A percentile compares a stretch with the other conserved stretches of the same genome.
Evolutionary conservation across 371 early-diverging fungal species (phyloP).

Genomic region (Mortierella sp.): DNA sequence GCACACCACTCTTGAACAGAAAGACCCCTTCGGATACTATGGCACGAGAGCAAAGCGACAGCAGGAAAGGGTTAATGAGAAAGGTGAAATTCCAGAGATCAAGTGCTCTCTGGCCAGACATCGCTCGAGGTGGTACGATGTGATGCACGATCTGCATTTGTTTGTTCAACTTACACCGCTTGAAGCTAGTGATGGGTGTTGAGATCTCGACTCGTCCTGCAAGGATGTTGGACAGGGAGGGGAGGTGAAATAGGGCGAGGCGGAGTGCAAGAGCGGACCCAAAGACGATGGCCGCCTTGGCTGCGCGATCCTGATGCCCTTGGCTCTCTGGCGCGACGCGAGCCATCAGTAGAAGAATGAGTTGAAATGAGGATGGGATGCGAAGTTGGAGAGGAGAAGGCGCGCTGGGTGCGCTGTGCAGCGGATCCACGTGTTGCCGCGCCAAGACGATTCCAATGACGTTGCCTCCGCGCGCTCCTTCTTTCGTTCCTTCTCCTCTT

Average conservation of each 20-base stretch:
- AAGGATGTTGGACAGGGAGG: conserved; percentile 57
- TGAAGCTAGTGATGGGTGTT: conserved; percentile 89
- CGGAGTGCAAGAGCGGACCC: conserved; percentile 54
- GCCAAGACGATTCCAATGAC: too few relatives aligned
- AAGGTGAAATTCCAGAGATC: too few relatives aligned
- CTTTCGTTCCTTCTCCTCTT: background rate
- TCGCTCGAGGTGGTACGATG: too few relatives aligned
- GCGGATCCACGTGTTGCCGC: too few relatives aligned
- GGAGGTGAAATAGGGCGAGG: conserved; percentile 60
- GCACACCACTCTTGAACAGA: conserved; percentile 76
- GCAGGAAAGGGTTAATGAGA: background rate
- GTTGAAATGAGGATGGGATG: background rate
- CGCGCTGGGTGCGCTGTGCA: too few relatives aligned
- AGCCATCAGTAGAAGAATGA: background rate
- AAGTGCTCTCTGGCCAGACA: too few relatives aligned
- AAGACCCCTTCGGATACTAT: conserved; percentile 90
- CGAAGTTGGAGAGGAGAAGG: background rate
- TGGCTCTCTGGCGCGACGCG: background rate
- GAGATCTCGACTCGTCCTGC: conserved; percentile 76
- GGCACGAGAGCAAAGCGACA: background rate
- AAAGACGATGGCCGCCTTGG: conserved; percentile 21
- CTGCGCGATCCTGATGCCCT: background rate
- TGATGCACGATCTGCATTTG: too few relatives aligned
- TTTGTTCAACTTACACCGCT: conserved; percentile 67
- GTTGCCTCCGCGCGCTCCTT: too few relatives aligned